phyloP scores from a whole-genome alignment of 768 basidiomycete genomes.

The Hygrocybe punicea region DNA sequence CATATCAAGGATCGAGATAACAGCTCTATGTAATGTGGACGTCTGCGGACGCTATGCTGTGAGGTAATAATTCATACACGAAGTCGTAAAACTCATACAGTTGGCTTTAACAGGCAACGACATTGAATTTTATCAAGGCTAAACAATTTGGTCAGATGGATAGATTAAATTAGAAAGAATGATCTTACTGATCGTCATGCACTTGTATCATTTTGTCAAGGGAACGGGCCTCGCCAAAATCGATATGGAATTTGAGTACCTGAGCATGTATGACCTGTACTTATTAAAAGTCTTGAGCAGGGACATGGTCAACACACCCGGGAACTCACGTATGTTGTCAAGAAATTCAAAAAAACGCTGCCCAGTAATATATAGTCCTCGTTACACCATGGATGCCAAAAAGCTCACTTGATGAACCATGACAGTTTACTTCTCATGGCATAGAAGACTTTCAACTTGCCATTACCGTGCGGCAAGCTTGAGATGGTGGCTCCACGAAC shows the following conservation, averaged over 20 bases:
- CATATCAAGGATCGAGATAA: slow-evolving; percentile 71
- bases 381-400: neutral
- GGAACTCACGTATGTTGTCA: slow-evolving; percentile 63
- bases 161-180: neutral
- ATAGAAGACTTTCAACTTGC: slow-evolving; percentile 67
- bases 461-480: slow-evolving; percentile 31
- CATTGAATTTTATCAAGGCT: slow-evolving; percentile 61
- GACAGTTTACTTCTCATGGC: slow-evolving; percentile 72
- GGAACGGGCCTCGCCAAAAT: slow-evolving; percentile 51
- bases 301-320: neutral
- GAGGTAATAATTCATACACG: neutral
- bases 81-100: slow-evolving; percentile 40
- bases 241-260: slow-evolving; percentile 56
- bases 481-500: slow-evolving; percentile 48
- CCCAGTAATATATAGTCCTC: neutral
- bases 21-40: slow-evolving; percentile 57
- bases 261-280: slow-evolving; percentile 66
- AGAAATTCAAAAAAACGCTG: slow-evolving; percentile 65
- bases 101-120: slow-evolving; percentile 60
- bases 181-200: slow-evolving; percentile 71
- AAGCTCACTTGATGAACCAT: slow-evolving; percentile 78
- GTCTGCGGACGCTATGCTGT: slow-evolving; percentile 47
- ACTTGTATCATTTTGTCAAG: slow-evolving; percentile 72
- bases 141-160: slow-evolving; percentile 3
- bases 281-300: slow-evolving; percentile 2